Evolutionary conservation across 495 filamentous ascomycete genomes (phyloP).

Genomic region (Penicillium taxi): DNA sequence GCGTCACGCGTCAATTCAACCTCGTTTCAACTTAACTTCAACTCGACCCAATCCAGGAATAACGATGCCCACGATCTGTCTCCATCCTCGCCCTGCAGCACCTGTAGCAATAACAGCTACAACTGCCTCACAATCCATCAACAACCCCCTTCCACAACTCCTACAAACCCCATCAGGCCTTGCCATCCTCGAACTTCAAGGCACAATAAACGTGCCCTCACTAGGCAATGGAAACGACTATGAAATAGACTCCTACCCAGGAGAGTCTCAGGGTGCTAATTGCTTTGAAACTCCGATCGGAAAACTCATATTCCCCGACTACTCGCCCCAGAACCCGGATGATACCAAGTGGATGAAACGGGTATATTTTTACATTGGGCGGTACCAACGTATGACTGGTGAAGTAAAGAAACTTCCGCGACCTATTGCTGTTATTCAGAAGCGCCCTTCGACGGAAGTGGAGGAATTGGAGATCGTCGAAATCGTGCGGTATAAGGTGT

Average conservation of each 20-base stretch:
- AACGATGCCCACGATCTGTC: constrained; percentile 40
- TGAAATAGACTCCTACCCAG: background rate
- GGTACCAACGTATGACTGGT: constrained; percentile 82
- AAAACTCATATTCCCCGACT: constrained; percentile 71
- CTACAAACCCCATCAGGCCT: constrained; percentile 71
- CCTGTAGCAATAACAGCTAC: background rate
- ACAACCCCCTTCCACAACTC: constrained; percentile 68
- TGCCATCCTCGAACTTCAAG: constrained; percentile 86
- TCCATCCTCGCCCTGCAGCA: constrained; percentile 17
- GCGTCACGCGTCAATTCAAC: constrained; percentile 9
- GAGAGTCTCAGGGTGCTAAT: constrained; percentile 9
- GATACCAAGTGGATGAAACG: constrained; percentile 75
- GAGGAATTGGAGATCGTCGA: constrained; percentile 68
- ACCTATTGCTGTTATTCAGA: constrained; percentile 65
- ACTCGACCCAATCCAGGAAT: background rate
- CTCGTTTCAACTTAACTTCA: constrained; percentile 5
- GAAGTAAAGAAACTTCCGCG: constrained; percentile 79
- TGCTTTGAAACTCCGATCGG: constrained; percentile 53
- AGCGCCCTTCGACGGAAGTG: constrained; percentile 7
- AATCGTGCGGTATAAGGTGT: constrained; percentile 78
- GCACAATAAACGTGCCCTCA: constrained; percentile 60
- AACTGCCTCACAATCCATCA: constrained; percentile 1
- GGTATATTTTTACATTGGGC: constrained; percentile 79
- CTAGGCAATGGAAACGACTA: constrained; percentile 14
- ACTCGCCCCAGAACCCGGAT: constrained; percentile 42